These are phyloP conservation scores for Gamarada debralockiae DNA, from an alignment of 495 filamentous ascomycete genomes.

Conservation along the genomic window DNA sequence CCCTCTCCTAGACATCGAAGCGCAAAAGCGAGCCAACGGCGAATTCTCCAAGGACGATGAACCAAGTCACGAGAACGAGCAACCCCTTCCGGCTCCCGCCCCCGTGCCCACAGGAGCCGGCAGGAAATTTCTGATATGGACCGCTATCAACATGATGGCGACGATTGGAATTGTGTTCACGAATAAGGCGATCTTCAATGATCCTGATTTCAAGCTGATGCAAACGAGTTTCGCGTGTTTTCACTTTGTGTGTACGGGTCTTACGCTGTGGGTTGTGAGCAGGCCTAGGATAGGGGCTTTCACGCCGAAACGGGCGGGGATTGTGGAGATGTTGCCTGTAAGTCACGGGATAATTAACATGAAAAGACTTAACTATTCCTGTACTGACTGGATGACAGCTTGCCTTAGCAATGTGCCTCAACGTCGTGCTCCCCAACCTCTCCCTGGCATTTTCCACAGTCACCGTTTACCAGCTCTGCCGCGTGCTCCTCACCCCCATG, in stretches of 20 bases:
- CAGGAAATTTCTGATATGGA: constrained; percentile 30
- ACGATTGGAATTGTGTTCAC: constrained; percentile 44
- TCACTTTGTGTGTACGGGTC: constrained; percentile 47
- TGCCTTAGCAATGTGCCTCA: constrained; percentile 43
- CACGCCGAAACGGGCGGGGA: constrained; percentile 35
- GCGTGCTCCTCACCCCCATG: constrained; percentile 49
- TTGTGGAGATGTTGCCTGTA: constrained; percentile 41
- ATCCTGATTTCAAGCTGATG: constrained; percentile 44
- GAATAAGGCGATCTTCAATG: constrained; percentile 52
- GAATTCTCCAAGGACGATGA: constrained; percentile 2
- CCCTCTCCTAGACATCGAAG: constrained; percentile 17
- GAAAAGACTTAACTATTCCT: no score
- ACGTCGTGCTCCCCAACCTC: constrained; percentile 51
- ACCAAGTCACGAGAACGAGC: background rate
- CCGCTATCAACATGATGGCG: constrained; percentile 29
- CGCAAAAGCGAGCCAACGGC: background rate
- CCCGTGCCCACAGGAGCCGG: background rate
- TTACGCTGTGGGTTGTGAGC: constrained; percentile 45
- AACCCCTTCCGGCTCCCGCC: background rate
- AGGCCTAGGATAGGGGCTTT: constrained; percentile 41
- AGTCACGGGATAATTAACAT: background rate
- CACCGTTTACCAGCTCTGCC: constrained; percentile 52
- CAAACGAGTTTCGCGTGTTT: constrained; percentile 50
- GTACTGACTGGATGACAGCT: constrained; percentile 20
- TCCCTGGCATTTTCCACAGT: constrained; percentile 50